Percentiles rank a stretch among this genome's conserved stretches.
Evolutionary conservation across 805 yeast genomes (phyloP).

Genomic region (Ogataea polymorpha): DNA sequence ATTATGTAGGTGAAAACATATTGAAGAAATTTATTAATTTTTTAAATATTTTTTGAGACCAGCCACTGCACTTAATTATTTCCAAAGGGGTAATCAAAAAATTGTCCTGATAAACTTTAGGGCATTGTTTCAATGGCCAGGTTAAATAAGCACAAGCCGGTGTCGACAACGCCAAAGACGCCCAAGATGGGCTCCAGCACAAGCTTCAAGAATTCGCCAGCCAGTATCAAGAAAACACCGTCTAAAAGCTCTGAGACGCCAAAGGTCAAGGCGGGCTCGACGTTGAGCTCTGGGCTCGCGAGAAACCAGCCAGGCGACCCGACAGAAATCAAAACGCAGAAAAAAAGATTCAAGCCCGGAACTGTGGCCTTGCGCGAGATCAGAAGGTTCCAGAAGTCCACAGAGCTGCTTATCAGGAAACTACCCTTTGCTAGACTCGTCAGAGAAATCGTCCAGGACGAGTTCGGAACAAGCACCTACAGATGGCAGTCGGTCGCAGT

Average conservation of each 20-base stretch:
- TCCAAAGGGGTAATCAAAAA: conserved; percentile 12
- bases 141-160: conserved; percentile 21
- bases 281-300: conserved; percentile 35
- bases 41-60: conserved; percentile 2
- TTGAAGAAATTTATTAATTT: no score
- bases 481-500: conserved; percentile 81
- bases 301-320: conserved; percentile 59
- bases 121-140: conserved; percentile 20
- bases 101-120: conserved; percentile 5
- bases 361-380: conserved; percentile 67
- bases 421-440: conserved; percentile 77
- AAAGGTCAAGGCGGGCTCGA: conserved; percentile 5
- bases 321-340: conserved; percentile 29
- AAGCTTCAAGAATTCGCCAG: conserved; percentile 17
- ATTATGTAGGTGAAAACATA: conserved; percentile 1
- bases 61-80: conserved; percentile 13
- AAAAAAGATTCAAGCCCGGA: conserved; percentile 56
- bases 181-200: conserved; percentile 13
- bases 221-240: conserved; percentile 8
- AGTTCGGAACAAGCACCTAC: conserved; percentile 54
- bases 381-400: conserved; percentile 60
- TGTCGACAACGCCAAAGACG: conserved; percentile 18
- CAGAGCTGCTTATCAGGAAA: conserved; percentile 65
- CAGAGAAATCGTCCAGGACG: conserved; percentile 66
- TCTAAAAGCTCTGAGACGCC: conserved; percentile 8